These are phyloP conservation scores for Groenewaldozyma sp. DNA, from an alignment of 1,139 yeast species.

Conservation along the genomic window DNA sequence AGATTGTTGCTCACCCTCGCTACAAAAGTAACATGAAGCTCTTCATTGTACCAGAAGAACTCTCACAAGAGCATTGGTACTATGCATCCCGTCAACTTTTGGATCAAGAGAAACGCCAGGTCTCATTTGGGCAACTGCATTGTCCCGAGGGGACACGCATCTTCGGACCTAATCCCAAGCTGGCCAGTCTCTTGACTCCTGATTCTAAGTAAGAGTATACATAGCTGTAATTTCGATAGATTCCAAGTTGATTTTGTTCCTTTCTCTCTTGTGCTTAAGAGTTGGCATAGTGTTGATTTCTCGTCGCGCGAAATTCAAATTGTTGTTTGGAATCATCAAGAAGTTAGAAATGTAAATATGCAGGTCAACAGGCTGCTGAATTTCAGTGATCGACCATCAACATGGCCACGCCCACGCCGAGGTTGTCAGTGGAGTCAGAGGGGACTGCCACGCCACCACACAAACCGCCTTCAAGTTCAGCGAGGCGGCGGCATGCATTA, in stretches of 20 bases:
- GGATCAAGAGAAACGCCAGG: slow-evolving; percentile 14
- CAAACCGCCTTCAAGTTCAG: slow-evolving; percentile 8
- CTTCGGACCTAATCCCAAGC: neutral
- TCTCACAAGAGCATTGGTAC: slow-evolving; percentile 11
- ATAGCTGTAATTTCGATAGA: too few species aligned
- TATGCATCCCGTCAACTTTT: slow-evolving; percentile 14
- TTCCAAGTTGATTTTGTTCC: too few species aligned
- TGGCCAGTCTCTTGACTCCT: neutral
- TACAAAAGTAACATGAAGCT: slow-evolving; percentile 20
- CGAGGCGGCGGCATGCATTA: slow-evolving; percentile 29
- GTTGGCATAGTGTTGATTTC: too few species aligned
- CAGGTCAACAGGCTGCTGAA: too few species aligned
- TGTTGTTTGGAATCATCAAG: too few species aligned
- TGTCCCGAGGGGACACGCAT: neutral
- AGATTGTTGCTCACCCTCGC: slow-evolving; percentile 20
- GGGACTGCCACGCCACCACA: neutral
- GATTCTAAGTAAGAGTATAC: too few species aligned
- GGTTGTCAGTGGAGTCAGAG: neutral
- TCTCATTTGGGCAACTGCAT: slow-evolving; percentile 8
- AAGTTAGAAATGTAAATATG: too few species aligned
- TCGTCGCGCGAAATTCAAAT: too few species aligned
- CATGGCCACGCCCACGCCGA: neutral
- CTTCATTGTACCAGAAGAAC: slow-evolving; percentile 15
- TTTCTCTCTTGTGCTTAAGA: too few species aligned
- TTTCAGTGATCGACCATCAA: too few species aligned